Evolutionary conservation across 768 basidiomycete species (phyloP).

Genomic region (Roridomyces roridus): DNA sequence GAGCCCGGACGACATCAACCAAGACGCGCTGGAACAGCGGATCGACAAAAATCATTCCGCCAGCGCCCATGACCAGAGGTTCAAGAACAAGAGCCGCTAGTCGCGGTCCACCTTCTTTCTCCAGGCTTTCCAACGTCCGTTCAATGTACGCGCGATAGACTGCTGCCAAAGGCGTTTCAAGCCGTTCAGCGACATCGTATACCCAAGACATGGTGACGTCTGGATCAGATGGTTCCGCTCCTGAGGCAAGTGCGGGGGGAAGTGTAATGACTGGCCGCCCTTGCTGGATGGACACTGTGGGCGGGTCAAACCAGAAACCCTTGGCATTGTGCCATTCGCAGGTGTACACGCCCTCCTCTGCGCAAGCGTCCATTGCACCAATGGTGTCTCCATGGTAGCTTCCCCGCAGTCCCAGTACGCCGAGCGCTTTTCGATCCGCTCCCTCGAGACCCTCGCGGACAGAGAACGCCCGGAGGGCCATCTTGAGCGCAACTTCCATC

Average conservation of each 20-base stretch:
- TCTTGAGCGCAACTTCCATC: constrained; percentile 97
- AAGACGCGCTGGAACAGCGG: constrained; percentile 93
- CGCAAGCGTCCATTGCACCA: constrained; percentile 93
- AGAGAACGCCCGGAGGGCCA: constrained; percentile 83
- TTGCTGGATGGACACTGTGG: constrained; percentile 71
- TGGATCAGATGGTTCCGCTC: constrained; percentile 29
- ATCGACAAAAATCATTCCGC: constrained; percentile 97
- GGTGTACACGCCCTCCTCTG: constrained; percentile 85
- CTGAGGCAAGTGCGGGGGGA: constrained; percentile 52
- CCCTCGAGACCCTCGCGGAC: constrained; percentile 43
- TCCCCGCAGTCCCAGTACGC: constrained; percentile 86
- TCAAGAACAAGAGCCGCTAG: constrained; percentile 87
- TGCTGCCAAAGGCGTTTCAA: constrained; percentile 64
- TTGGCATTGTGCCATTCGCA: constrained; percentile 96
- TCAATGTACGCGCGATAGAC: constrained; percentile 69
- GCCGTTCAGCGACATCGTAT: constrained; percentile 73
- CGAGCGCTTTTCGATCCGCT: constrained; percentile 57
- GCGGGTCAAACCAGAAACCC: constrained; percentile 94
- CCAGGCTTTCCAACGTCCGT: constrained; percentile 52
- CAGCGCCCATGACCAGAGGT: constrained; percentile 93
- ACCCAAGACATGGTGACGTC: constrained; percentile 52
- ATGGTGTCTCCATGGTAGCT: constrained; percentile 99
- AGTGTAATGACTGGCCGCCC: constrained; percentile 62
- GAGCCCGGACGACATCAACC: constrained; percentile 77
- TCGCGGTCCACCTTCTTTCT: constrained; percentile 44